Base-by-base conservation (phyloP, 805 yeast species). In the Schwanniomyces polymorphus region DNA sequence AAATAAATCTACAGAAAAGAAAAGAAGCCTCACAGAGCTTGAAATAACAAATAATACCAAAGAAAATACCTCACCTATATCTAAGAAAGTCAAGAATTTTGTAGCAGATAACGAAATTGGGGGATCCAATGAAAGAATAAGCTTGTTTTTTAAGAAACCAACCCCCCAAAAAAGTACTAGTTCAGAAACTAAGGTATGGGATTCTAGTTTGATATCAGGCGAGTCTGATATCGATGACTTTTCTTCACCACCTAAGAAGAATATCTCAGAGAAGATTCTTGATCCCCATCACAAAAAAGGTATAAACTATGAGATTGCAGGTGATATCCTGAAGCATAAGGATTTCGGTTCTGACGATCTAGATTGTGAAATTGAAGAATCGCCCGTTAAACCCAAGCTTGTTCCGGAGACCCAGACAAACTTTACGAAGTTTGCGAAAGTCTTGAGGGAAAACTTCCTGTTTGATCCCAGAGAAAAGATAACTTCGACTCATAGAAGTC, bases 351-450 rank as follows among this genome's bases (percentile, higher is more conserved):
- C 62, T 16, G 68, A 63, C 17, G 66, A 61, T 7, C 60, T 62
- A 26, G 70, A 66, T 33, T 68, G 70, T 38, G 74, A 68, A 27
- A 59, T 72, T 8, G 78, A 72, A 44, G 76, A 72, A 49, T 71
- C 77, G 3, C 76, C 77, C 4, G 57, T 65, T 7, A 72, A 70
- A 41, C 33, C 37, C 3, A 37, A 16, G n/a, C 4, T 21, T 10
- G 29, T 27, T 27, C 38, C 17, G 21, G 39, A 27, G 23, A 10
- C 35, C 41, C 9, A 33, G 38, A 28, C 42, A 37, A 29, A 50
- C 17, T 33, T 49, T n/a, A 35, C 18, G 11, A 35, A 38, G 6
- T 50, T 56, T 37, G 49, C 54, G 18, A 31, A 50, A 38, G 42
- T 54, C 2, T 53, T 63, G 27, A 55, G 64, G 44, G 55, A 58